Base-by-base conservation (phyloP, 257 asterid species). In the Jacaranda copaia region DNA sequence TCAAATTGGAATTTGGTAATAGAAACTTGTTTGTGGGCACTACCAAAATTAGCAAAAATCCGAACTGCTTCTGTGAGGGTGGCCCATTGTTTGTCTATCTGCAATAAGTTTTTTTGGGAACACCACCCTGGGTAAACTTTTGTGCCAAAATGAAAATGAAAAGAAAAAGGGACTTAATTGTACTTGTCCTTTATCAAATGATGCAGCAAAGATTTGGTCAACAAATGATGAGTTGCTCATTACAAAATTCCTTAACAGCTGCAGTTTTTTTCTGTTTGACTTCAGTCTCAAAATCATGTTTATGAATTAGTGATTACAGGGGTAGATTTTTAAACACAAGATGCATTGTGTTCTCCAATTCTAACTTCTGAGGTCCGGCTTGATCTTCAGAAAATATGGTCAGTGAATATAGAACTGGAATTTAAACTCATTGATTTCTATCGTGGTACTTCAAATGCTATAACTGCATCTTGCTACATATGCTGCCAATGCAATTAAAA, bases 21-120 rank as follows among this genome's bases (percentile, higher is more conserved):
- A 35, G 14, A 68, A 64, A 45, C 16, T 39, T 79, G 59, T 76
- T 66, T 56, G 59, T 59, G 74, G 14, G 25, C 36, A 62, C 74
- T 70, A 76, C 85, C 94, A 15, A 92, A 88, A 82, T 71, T 73
- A 72, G 71, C 80, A 48, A 67, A 72, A 77, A 72, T 49, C 74
- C 72, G 77, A 75, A 75, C 49, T 56, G 74, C 61, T 53, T 32
- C 65, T 46, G 42, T 42, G 76, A 61, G 70, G 35, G 71, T 39
- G 81, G 32, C 84, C 48, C 52, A 5, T 65, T 71, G 6, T 49
- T 58, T 20, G 3, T 36, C 57, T 60, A 43, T 75, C 56, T 77
- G 78, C 72, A 77, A 18, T 55, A 25, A 55, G 49, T 10, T 18
- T 32, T 48, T 79, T 25, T 1, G 32, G 32, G 32, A 25, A 25